These are phyloP conservation scores for Mycena pura DNA, from an alignment of 768 basidiomycete species.

Conservation along the genomic window DNA sequence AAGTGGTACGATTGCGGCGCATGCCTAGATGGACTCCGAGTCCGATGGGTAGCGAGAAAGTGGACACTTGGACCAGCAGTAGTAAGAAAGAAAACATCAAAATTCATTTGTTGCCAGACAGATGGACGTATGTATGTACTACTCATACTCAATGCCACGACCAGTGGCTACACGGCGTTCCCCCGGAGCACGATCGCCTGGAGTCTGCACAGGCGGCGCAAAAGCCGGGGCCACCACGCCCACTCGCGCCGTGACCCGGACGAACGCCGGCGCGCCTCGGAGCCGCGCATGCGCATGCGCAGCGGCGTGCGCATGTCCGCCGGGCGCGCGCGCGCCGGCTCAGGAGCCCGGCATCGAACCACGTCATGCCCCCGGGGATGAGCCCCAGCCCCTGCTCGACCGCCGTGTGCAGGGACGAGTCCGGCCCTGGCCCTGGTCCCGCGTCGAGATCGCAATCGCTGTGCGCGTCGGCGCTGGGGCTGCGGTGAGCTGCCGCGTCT, in stretches of 20 bases:
- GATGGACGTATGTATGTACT: too few species aligned
- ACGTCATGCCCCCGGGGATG: constrained; percentile 47
- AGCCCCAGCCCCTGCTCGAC: constrained; percentile 51
- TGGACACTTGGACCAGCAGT: too few species aligned
- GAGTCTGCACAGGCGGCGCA: neutral
- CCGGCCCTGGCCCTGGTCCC: constrained; percentile 45
- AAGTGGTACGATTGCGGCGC: too few species aligned
- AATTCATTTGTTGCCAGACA: too few species aligned
- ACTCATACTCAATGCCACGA: too few species aligned
- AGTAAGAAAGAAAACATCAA: too few species aligned
- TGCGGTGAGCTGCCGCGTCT: too few species aligned
- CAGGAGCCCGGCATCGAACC: constrained; percentile 46
- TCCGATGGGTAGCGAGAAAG: too few species aligned
- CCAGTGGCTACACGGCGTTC: neutral
- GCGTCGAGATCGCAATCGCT: constrained; percentile 16
- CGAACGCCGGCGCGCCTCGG: too few species aligned
- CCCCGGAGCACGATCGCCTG: neutral
- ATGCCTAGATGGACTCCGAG: too few species aligned
- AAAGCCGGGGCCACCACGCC: constrained; percentile 8
- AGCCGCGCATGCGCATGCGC: too few species aligned
- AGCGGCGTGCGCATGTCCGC: neutral
- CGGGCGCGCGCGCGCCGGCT: neutral
- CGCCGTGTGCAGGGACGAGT: constrained; percentile 36
- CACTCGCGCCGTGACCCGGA: neutral
- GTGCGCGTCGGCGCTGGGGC: too few species aligned